phyloP scores from a whole-genome alignment of 2,329 filamentous ascomycete species.

The Teratosphaeria destructans region DNA sequence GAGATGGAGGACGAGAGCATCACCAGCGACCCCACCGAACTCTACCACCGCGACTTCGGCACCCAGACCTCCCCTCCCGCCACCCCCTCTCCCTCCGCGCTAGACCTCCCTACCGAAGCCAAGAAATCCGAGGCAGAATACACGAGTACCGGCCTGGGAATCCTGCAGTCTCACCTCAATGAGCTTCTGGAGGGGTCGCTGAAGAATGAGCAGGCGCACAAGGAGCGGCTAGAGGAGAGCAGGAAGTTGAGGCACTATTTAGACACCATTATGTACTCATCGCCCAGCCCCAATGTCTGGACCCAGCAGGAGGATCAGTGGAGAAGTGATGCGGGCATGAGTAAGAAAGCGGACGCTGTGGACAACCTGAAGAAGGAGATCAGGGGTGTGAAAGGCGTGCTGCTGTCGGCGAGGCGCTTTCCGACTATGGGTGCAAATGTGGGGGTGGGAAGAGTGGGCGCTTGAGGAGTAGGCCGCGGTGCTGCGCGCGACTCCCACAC shows the following conservation, averaged over 20 bases:
- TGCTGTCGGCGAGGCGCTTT: slow-evolving; percentile 66
- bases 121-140: slow-evolving; percentile 16
- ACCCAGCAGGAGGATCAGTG: background rate
- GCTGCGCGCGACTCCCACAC: too few relatives aligned
- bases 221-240: slow-evolving; percentile 41
- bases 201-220: slow-evolving; percentile 42
- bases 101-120: background rate
- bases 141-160: slow-evolving; percentile 29
- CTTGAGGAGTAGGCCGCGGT: background rate
- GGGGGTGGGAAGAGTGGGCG: background rate
- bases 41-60: slow-evolving; percentile 72
- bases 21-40: slow-evolving; percentile 58
- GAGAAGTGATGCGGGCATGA: slow-evolving; percentile 1
- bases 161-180: slow-evolving; percentile 38
- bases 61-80: slow-evolving; percentile 58
- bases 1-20: slow-evolving; percentile 35
- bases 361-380: slow-evolving; percentile 65
- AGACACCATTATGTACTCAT: slow-evolving; percentile 45
- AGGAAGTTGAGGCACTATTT: slow-evolving; percentile 54
- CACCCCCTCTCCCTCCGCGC: slow-evolving; percentile 29
- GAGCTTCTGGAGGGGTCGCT: slow-evolving; percentile 37
- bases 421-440: slow-evolving; percentile 18
- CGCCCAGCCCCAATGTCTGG: background rate
- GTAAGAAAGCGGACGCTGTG: slow-evolving; percentile 54
- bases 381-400: slow-evolving; percentile 65